phyloP scores from a whole-genome alignment of 116 monocot species.

The Iris pallida region DNA sequence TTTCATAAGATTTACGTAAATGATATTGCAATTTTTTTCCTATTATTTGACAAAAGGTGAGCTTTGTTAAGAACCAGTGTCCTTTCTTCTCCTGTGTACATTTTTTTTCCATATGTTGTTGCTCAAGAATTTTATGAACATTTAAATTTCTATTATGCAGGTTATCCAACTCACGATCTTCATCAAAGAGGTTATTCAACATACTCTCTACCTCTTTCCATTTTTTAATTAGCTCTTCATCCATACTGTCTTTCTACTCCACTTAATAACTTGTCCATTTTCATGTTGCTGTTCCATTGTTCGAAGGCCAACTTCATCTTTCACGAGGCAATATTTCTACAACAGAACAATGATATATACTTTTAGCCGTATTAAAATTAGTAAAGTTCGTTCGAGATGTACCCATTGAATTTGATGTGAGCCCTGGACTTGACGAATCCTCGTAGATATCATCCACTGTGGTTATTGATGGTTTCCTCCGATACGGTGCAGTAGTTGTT shows the following conservation, averaged over 20 bases:
- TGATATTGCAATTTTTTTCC: too few relatives aligned
- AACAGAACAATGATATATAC: background rate
- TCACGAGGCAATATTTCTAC: constrained; percentile 9
- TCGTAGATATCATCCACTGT: constrained; percentile 62
- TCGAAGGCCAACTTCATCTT: constrained; percentile 11
- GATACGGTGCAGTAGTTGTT: constrained; percentile 14
- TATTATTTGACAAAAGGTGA: too few relatives aligned
- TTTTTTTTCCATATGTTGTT: too few relatives aligned
- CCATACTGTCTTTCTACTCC: constrained; percentile 26
- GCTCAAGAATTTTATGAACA: too few relatives aligned
- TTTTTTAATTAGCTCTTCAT: constrained; percentile 46
- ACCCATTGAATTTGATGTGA: constrained; percentile 6
- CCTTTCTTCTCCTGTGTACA: too few relatives aligned
- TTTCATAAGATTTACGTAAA: too few relatives aligned
- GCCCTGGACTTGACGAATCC: constrained; percentile 28
- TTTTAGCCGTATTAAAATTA: constrained; percentile 14
- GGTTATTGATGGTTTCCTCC: constrained; percentile 30
- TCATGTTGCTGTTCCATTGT: constrained; percentile 3
- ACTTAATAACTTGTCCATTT: background rate
- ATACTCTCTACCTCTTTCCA: constrained; percentile 51
- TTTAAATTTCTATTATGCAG: constrained; percentile 20
- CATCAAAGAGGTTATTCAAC: constrained; percentile 22
- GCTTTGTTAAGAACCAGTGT: too few relatives aligned
- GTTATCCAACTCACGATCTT: constrained; percentile 34
- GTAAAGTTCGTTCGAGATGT: constrained; percentile 9